Evolutionary conservation across 495 filamentous ascomycete species (phyloP).

Genomic region (Podospora conica): DNA sequence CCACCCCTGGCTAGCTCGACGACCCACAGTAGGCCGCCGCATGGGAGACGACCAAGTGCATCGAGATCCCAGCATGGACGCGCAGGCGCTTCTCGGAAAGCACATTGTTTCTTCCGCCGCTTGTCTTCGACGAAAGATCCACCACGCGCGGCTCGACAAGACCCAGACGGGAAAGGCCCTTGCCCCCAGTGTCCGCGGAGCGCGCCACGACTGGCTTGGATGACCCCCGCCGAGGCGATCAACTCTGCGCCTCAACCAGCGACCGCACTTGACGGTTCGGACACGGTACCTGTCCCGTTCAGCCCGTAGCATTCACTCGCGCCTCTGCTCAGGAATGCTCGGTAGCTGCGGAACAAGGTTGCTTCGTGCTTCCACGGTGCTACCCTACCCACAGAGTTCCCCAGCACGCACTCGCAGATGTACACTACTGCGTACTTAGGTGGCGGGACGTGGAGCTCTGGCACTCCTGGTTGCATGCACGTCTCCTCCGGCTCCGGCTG

Average conservation of each 20-base stretch:
- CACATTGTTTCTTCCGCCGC: constrained; percentile 9
- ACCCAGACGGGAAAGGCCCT: constrained; percentile 23
- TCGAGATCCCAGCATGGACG: constrained; percentile 15
- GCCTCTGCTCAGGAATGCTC: neutral
- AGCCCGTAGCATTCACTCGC: constrained; percentile 12
- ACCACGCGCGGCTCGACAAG: constrained; percentile 16
- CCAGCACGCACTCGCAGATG: constrained; percentile 7
- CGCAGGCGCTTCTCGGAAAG: constrained; percentile 19
- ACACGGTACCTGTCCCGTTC: constrained; percentile 21
- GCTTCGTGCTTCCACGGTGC: neutral
- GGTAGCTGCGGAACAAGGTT: neutral
- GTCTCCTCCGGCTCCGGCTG: constrained; percentile 21
- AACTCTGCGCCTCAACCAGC: neutral
- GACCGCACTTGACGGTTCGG: neutral
- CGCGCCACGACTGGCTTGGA: constrained; percentile 22
- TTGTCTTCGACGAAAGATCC: constrained; percentile 15
- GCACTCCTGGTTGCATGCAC: constrained; percentile 7
- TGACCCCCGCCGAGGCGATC: constrained; percentile 8
- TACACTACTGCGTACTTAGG: neutral
- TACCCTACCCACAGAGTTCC: neutral
- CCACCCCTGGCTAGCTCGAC: constrained; percentile 1
- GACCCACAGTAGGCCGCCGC: constrained; percentile 21
- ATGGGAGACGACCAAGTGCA: constrained; percentile 21
- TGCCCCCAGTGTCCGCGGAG: constrained; percentile 19
- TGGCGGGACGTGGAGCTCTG: constrained; percentile 15